A percentile compares a stretch with the other conserved stretches of the same genome.
phyloP scores from a whole-genome alignment of 2,329 filamentous ascomycete genomes.

The Plenodomus biglobosus region DNA sequence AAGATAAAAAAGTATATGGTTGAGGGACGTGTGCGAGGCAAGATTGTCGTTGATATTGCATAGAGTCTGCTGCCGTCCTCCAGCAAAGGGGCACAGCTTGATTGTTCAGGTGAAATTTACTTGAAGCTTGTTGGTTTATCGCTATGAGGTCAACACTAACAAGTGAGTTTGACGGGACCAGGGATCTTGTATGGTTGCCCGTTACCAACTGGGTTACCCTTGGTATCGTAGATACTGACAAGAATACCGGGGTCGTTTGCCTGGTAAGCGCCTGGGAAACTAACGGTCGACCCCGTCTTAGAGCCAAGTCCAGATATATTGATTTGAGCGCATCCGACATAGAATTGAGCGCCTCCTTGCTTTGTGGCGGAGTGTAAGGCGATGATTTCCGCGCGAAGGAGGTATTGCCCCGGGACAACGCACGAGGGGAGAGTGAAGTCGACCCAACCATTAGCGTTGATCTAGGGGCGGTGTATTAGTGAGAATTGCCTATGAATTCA shows the following conservation, averaged over 20 bases:
- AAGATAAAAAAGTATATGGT: slow-evolving; percentile 28
- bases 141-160: slow-evolving; percentile 34
- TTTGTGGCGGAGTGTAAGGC: slow-evolving; percentile 45
- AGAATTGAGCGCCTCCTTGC: slow-evolving; percentile 47
- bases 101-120: background rate
- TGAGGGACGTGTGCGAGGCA: slow-evolving; percentile 32
- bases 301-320: slow-evolving; percentile 32
- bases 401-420: slow-evolving; percentile 45
- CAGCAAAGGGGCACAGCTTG: background rate
- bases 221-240: slow-evolving; percentile 33
- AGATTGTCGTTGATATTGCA: slow-evolving; percentile 32
- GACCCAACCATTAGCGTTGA: slow-evolving; percentile 51
- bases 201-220: slow-evolving; percentile 21
- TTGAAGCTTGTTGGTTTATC: background rate
- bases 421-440: slow-evolving; percentile 44
- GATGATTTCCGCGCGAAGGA: slow-evolving; percentile 50
- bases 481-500: background rate
- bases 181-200: slow-evolving; percentile 52
- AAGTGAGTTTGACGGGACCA: slow-evolving; percentile 54
- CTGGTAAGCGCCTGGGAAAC: slow-evolving; percentile 42
- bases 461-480: slow-evolving; percentile 14
- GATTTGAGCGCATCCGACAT: slow-evolving; percentile 44
- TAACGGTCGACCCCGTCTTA: slow-evolving; percentile 28
- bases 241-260: slow-evolving; percentile 35
- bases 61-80: background rate